Evolutionary conservation across 345 rosid genomes (phyloP).

Genomic region (Brassica nigra): DNA sequence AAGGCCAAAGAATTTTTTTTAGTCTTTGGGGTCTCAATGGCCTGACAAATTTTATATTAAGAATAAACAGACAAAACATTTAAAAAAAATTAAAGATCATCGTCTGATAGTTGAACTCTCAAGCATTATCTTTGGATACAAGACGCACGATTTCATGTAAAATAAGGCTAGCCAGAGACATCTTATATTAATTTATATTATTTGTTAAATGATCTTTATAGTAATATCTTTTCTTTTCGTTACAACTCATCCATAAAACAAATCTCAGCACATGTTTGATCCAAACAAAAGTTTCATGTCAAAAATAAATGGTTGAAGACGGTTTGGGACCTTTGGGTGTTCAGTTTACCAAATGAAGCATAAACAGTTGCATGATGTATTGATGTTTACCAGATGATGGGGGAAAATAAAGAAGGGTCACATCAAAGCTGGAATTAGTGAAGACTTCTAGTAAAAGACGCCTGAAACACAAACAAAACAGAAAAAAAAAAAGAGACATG

Average conservation of each 20-base stretch:
- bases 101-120: slow-evolving; percentile 13
- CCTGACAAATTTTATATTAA: not conserved
- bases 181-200: not conserved
- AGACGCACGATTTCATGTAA: slow-evolving; percentile 8
- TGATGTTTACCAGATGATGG: slow-evolving; percentile 13
- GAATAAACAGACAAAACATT: not conserved
- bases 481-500: not conserved
- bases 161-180: not conserved
- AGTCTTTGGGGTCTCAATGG: not conserved
- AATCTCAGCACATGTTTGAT: not conserved
- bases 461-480: slow-evolving; percentile 28
- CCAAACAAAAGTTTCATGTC: not conserved
- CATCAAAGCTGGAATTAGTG: slow-evolving; percentile 23
- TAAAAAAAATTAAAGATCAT: not conserved
- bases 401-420: slow-evolving; percentile 4
- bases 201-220: not conserved
- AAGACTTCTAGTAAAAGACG: slow-evolving; percentile 18
- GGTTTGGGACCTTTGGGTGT: not conserved
- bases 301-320: not conserved
- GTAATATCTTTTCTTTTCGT: not conserved
- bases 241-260: not conserved
- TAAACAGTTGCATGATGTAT: slow-evolving; percentile 18
- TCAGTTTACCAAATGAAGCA: not conserved
- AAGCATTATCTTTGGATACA: not conserved
- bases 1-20: not conserved